Base-by-base conservation (phyloP, 768 basidiomycete species). In the Arthromyces matolae region DNA sequence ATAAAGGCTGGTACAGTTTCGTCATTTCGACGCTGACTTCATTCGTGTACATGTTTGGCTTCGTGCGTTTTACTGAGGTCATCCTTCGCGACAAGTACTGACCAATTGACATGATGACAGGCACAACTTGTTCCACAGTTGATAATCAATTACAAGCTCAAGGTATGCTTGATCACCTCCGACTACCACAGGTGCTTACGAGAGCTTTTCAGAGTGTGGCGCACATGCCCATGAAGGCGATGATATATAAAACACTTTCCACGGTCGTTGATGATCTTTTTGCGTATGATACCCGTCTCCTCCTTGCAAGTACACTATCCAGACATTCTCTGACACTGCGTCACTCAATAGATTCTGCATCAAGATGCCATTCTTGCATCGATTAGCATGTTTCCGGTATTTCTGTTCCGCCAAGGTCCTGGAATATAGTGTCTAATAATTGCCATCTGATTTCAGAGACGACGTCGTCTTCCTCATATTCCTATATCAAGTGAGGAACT, bases 221-320 rank as follows among this genome's bases (percentile, higher is more conserved):
- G 36, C 95, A 98, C 64, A 93, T 98, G 86, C 94, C 94, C 16
- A 94, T 96, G 86, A 96, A 94, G 65, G 89, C 94, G 3, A 93
- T 98, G 90, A 84, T 93, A 56, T 95, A 93, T 76, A 96, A 95
- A 71, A 84, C 89, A 1, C 74, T 95, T 49, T 87, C 90, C 36
- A 90, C 86, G 1, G 87, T 90, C 39, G 88, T 94, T 36, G 94
- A 95, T 69, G 93, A 97, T 66, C 80, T 95, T 57, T 91, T 92
- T 64, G 85, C 86, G 88, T 92, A 73, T 58, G 86, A 59, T 36
- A 33, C 56, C 28, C 36, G 45, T 43, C 31, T 32, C 47, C 6
- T 42, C 46, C 10, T 27, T 58, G 34, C 45, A 7, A 40, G 32
- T n/a, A 25, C 24, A 27, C 34, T n/a, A n/a, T n/a, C 42, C 5